phyloP scores from a whole-genome alignment of 1,139 yeast species.

The Meyerozyma athensensis region DNA sequence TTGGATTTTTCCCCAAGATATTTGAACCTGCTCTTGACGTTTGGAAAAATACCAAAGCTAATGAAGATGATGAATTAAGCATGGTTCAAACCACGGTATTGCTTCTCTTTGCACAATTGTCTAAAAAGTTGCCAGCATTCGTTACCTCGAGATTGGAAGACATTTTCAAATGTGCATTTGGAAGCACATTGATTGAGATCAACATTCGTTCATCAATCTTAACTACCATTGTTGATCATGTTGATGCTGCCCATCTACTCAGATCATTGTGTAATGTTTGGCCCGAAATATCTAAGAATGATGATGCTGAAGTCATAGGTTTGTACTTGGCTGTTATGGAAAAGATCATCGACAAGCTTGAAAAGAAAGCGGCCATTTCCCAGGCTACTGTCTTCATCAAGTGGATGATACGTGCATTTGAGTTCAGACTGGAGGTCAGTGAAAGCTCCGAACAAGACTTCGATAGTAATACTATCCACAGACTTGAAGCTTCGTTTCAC shows the following conservation, averaged over 20 bases:
- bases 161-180: conserved; percentile 53
- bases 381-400: conserved; percentile 69
- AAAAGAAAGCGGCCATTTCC: conserved; percentile 67
- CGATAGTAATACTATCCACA: conserved; percentile 70
- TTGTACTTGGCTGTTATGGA: conserved; percentile 66
- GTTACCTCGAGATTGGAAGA: conserved; percentile 65
- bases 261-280: conserved; percentile 61
- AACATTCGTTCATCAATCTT: conserved; percentile 64
- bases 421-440: conserved; percentile 48
- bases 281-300: conserved; percentile 36
- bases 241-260: conserved; percentile 63
- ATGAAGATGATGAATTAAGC: conserved; percentile 22
- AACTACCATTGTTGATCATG: conserved; percentile 58
- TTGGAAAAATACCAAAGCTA: conserved; percentile 36
- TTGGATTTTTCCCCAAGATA: conserved; percentile 81
- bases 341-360: conserved; percentile 57
- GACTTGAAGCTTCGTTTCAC: conserved; percentile 76
- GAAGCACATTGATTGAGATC: conserved; percentile 52
- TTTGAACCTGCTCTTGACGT: conserved; percentile 69
- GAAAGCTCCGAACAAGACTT: conserved; percentile 33
- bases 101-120: conserved; percentile 66
- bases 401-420: conserved; percentile 69
- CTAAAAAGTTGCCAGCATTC: conserved; percentile 85
- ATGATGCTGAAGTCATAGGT: conserved; percentile 58
- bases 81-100: conserved; percentile 63